Evolutionary conservation across 208 protist genomes (phyloP), one percentile per base, ranked within the genome.

Genomic region (Wallacemonas collosoma): DNA sequence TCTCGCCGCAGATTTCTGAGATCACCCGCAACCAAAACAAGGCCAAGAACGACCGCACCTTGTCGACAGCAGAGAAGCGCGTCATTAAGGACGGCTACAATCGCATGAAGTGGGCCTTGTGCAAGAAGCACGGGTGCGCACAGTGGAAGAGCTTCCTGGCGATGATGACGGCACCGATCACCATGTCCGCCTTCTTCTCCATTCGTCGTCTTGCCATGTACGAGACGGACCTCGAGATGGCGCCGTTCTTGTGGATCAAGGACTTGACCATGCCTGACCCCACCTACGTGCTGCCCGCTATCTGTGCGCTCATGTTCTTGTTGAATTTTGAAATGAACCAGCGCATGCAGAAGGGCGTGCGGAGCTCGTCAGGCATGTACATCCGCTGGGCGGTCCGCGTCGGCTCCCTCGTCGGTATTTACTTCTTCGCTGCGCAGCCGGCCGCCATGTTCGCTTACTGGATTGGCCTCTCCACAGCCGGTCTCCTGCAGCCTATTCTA

Each of bases 231-330:
- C 73, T 96, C 1, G 86, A 96, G 70, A 92, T 82, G 82, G 85
- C 89, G 36, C 78, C 87, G 7, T 96, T 94, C 62, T 74, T 96
- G 60, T 96, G 91, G 89, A 75, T 94, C 39, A 79, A 71, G 38
- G 91, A 96, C 73, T 67, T 96, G 58, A 94, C 89, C 14, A 89
- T 96, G 89, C 91, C 91, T 9, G 91, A 96, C 80, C 89, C 91
- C 2, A 94, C 88, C 15, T 93, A 88, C 76, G 43, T 77, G 38
- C 83, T 96, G 11, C 91, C 91, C 2, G 40, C 83, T 58, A 90
- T 94, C 63, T 96, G 91, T 78, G 80, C 89, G 0, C 71, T 71
- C 39, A 92, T 96, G 86, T 96, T 96, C 77, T 70, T 96, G 14
- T 26, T 91, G 38, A 96, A 96, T 77, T 94, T 96, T 75, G 91